phyloP scores from a whole-genome alignment of 2,329 filamentous ascomycete species.

The Colletotrichum godetiae region DNA sequence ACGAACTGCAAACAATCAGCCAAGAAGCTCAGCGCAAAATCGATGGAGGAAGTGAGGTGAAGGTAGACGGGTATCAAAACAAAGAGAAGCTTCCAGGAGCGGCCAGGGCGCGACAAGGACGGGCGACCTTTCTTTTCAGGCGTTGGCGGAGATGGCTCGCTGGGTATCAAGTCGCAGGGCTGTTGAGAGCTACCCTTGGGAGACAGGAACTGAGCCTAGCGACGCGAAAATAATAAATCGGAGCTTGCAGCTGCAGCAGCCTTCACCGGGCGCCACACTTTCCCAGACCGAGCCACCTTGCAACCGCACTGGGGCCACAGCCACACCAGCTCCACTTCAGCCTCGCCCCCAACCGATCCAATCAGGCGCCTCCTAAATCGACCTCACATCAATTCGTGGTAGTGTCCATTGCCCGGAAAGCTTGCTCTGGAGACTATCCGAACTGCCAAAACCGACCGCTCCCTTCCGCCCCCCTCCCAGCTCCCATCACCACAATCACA shows the following conservation, averaged over 20 bases:
- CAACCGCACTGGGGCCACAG: background rate
- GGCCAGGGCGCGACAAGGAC: background rate
- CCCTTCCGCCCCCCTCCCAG: constrained; percentile 16
- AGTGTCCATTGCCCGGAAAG: constrained; percentile 30
- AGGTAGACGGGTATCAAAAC: constrained; percentile 22
- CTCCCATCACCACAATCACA: constrained; percentile 36
- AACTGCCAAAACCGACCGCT: constrained; percentile 38
- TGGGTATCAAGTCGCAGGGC: constrained; percentile 11
- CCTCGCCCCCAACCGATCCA: constrained; percentile 47
- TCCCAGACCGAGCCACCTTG: constrained; percentile 26
- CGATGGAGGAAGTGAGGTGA: background rate
- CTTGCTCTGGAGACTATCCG: constrained; percentile 36
- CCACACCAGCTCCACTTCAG: constrained; percentile 35
- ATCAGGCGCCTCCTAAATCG: constrained; percentile 53
- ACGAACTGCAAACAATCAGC: constrained; percentile 20
- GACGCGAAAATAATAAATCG: constrained; percentile 38
- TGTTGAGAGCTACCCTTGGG: constrained; percentile 22
- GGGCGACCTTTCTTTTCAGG: background rate
- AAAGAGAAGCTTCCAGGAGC: background rate
- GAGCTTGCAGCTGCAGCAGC: constrained; percentile 29
- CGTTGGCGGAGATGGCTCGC: background rate
- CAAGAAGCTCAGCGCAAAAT: constrained; percentile 22
- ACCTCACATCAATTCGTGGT: constrained; percentile 50
- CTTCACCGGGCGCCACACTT: constrained; percentile 35
- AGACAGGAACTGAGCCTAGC: constrained; percentile 3